phyloP scores from a whole-genome alignment of 306 rosid genomes.

The Rubus parviflorus region DNA sequence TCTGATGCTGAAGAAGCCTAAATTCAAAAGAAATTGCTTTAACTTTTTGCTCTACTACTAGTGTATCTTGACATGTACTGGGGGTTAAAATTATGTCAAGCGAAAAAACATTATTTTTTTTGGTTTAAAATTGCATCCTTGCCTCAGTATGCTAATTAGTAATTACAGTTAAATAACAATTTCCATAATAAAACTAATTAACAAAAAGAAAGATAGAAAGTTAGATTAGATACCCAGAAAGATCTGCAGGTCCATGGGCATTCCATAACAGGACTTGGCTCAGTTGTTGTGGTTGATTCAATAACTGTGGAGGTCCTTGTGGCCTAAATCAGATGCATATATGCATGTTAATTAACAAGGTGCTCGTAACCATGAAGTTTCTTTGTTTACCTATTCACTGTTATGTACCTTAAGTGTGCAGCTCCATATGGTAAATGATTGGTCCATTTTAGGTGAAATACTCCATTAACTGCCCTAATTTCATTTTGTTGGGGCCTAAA shows the following conservation, averaged over 20 bases:
- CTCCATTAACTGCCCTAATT: constrained; percentile 8
- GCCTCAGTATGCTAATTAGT: neutral
- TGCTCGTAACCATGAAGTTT: neutral
- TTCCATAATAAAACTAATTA: too few species aligned
- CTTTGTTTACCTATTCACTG: neutral
- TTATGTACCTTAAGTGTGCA: constrained; percentile 12
- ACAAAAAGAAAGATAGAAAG: neutral
- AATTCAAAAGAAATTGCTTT: neutral
- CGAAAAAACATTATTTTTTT: neutral
- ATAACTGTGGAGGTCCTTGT: constrained; percentile 3
- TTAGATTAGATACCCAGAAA: constrained; percentile 5
- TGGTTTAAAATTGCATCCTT: neutral
- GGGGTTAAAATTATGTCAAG: neutral
- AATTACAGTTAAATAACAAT: neutral
- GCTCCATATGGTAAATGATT: neutral
- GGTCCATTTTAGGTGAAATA: neutral
- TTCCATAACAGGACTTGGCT: constrained; percentile 4
- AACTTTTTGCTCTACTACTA: neutral
- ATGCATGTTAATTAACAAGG: neutral
- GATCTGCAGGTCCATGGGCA: constrained; percentile 2
- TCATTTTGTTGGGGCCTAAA: constrained; percentile 21
- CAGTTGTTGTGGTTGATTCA: constrained; percentile 17
- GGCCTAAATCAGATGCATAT: constrained; percentile 12
- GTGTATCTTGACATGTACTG: neutral
- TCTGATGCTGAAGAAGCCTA: constrained; percentile 8